Conservation (phyloP, 257 asterid genomes). For the Jaltomata sinuosa region DNA sequence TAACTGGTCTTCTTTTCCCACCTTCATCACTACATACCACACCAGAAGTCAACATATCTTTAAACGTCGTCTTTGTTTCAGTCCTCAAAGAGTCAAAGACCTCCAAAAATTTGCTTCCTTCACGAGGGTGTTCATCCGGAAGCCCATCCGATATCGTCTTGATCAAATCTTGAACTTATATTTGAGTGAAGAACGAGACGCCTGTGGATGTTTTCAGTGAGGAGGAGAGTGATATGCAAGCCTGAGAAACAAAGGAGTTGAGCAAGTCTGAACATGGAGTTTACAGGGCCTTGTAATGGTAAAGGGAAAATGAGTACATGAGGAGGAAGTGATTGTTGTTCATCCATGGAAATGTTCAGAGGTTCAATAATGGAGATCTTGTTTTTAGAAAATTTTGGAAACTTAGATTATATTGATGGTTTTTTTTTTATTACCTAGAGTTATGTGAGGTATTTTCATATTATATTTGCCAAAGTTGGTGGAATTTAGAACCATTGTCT, state of each 20-base stretch:
- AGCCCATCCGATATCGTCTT: conserved; percentile 43
- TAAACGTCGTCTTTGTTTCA: conserved; percentile 15
- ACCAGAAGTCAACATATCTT: conserved; percentile 27
- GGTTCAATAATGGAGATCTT: not conserved
- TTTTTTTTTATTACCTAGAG: not conserved
- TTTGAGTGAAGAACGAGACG: conserved; percentile 37
- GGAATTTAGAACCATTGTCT: not conserved
- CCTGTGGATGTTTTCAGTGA: conserved; percentile 34
- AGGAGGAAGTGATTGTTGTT: conserved; percentile 22
- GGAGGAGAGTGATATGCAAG: conserved; percentile 46
- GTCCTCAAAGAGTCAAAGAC: conserved; percentile 1
- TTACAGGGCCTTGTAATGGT: conserved; percentile 60
- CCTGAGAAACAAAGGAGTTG: conserved; percentile 42
- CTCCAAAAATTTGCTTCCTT: conserved; percentile 14
- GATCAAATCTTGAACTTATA: conserved; percentile 22
- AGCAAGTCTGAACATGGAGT: conserved; percentile 60
- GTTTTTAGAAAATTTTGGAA: too few species aligned
- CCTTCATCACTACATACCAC: conserved; percentile 6
- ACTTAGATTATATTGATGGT: not conserved
- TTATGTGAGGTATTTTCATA: not conserved
- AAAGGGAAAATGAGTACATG: conserved; percentile 60
- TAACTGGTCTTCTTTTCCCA: conserved; percentile 21
- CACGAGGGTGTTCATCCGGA: conserved; percentile 36
- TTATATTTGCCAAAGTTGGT: not conserved
- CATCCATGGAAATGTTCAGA: not conserved